phyloP scores from a whole-genome alignment of 2,329 filamentous ascomycete genomes.

The Tolypocladium cylindrosporum region DNA sequence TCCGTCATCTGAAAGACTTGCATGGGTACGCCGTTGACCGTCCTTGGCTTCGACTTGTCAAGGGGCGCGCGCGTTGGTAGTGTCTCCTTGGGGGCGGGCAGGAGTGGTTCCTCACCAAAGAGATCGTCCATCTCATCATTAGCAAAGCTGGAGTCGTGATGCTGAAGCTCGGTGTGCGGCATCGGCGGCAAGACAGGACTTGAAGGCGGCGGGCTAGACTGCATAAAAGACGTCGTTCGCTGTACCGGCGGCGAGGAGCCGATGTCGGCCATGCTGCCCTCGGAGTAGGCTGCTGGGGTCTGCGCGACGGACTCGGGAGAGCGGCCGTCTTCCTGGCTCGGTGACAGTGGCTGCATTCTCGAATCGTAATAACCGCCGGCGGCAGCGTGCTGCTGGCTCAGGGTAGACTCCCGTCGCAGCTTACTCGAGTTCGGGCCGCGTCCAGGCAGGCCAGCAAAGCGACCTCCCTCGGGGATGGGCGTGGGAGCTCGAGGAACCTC shows the following conservation, averaged over 20 bases:
- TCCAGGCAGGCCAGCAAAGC: conserved; percentile 12
- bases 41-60: conserved; percentile 20
- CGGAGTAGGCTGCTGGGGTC: conserved; percentile 42
- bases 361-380: conserved; percentile 30
- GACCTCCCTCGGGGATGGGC: conserved; percentile 49
- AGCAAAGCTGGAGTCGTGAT: conserved; percentile 74
- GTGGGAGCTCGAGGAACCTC: conserved; percentile 69
- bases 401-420: conserved; percentile 51
- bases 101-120: conserved; percentile 50
- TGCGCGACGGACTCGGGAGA: conserved; percentile 45
- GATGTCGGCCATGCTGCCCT: conserved; percentile 68
- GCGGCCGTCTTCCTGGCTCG: conserved; percentile 37
- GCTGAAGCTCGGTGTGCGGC: conserved; percentile 40
- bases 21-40: conserved; percentile 24
- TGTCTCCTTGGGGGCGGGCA: conserved; percentile 26
- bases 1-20: conserved; percentile 33
- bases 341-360: conserved; percentile 26
- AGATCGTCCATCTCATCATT: conserved; percentile 65
- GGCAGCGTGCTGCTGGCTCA: conserved; percentile 39
- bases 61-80: conserved; percentile 10
- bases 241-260: conserved; percentile 84
- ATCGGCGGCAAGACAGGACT: conserved; percentile 67
- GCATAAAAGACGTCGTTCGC: conserved; percentile 43
- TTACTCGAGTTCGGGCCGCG: conserved; percentile 20
- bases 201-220: conserved; percentile 58